Evolutionary conservation across 2,329 filamentous ascomycete genomes (phyloP).

Genomic region (Ambrosiella beaveri): DNA sequence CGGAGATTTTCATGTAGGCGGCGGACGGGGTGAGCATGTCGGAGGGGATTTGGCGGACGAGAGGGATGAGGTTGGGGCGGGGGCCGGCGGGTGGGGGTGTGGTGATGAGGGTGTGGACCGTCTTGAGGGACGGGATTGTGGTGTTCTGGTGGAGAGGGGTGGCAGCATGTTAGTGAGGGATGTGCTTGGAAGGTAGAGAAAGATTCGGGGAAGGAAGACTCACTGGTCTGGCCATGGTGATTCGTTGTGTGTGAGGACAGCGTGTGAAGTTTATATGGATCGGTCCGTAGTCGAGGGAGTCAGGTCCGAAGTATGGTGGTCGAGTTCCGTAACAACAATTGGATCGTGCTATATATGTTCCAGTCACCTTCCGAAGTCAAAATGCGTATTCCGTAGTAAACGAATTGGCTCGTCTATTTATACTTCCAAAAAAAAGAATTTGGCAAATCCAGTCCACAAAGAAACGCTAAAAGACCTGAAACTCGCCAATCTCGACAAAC

Average conservation of each 20-base stretch:
- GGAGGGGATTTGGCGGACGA: slow-evolving; percentile 72
- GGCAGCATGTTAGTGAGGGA: not conserved
- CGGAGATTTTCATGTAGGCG: slow-evolving; percentile 81
- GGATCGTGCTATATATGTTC: no score
- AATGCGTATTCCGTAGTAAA: no score
- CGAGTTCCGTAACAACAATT: no score
- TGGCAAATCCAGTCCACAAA: no score
- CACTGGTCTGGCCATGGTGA: slow-evolving; percentile 19
- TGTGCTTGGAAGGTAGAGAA: not conserved
- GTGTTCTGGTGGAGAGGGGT: slow-evolving; percentile 20
- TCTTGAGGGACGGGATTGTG: slow-evolving; percentile 30
- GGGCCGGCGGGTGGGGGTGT: slow-evolving; percentile 19
- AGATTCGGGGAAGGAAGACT: slow-evolving; percentile 11
- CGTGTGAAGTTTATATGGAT: not conserved
- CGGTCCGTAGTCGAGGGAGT: not conserved
- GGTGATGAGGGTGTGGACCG: slow-evolving; percentile 27
- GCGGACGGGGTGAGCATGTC: slow-evolving; percentile 89
- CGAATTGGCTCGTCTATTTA: no score
- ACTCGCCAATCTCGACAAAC: no score
- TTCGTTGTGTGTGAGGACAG: not conserved
- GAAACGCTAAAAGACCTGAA: no score
- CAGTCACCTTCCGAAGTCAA: no score
- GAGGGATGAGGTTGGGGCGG: slow-evolving; percentile 55
- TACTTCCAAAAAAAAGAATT: no score
- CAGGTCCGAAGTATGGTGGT: not conserved